Base-by-base conservation (phyloP, 352 stramenopile species). In the Globisporangium polare region DNA sequence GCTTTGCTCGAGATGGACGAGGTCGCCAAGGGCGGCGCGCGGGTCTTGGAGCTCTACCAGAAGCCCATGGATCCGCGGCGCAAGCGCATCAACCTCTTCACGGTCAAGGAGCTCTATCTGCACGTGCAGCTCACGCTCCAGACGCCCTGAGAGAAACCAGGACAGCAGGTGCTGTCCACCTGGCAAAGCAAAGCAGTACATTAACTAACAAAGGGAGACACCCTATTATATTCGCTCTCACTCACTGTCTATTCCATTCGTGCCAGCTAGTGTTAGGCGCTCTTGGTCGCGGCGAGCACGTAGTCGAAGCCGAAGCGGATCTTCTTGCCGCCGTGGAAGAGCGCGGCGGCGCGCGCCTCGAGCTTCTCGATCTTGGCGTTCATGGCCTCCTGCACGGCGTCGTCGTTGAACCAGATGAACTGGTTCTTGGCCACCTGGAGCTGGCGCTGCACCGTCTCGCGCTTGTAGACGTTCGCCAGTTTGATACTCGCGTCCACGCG, bases 281-380 rank as follows among this genome's bases (percentile, higher is more conserved):
- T 51, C 46, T 80, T 83, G 51, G 29, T 63, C 18, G 77, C 77
- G 43, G 77, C 75, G 37, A 97, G 69, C 5, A 97, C 88, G 68
- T 97, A 97, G 70, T 97, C 90, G 71, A 96, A 97, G 49, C 92
- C 92, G 42, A 97, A 88, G 41, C 68, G 65, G 37, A 82, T 60
- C 37, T 68, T 69, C 26, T 53, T 66, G 26, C 63, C 69, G 51
- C 85, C 80, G 22, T 80, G 71, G 54, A 97, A 95, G 27, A 91
- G 78, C 45, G 60, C 49, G 24, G 51, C 54, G 7, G 56, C 50
- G 22, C 56, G 62, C 50, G 29, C 26, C 45, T 68, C 55, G 37
- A 68, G 56, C 47, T 1, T 18, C 31, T 20, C 58, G 58, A 69
- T 59, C 57, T 61, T 62, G 18, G 17, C 13, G 5, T 24, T 35